Base-by-base conservation (phyloP, 1,284 basidiomycete genomes). In the Cerioporus squamosus region DNA sequence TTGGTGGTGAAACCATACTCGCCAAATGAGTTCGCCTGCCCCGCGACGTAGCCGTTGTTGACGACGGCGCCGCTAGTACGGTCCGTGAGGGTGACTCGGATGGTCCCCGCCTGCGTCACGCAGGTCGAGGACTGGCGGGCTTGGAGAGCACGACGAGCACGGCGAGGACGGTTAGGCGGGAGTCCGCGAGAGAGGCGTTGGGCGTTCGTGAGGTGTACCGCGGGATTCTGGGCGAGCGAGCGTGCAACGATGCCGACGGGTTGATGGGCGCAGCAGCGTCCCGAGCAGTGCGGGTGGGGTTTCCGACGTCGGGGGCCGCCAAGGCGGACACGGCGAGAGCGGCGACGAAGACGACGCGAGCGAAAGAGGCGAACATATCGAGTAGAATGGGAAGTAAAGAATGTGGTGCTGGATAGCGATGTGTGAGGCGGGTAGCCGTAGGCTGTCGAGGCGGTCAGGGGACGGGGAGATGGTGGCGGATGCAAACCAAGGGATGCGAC, bases 331-430 rank as follows among this genome's bases (percentile, higher is more conserved):
- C 67, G 20, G 68, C 57, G 48, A 65, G 54, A 44, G 74, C 56
- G 9, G 66, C 69, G 23, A 61, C 26, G 22, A 66, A 55, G 38
- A 73, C 45, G 38, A 69, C 57, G 36, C 58, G 72, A 22, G 73
- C 68, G 38, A 82, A 55, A 22, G 73, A 82, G n/a, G 78, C 73
- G 40, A 80, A 78, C 59, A 82, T 81, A 1, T 79, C 78, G 14
- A 80, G 68, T 81, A 36, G 82, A 64, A 0, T 77, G 51, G 18
- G 40, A 36, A 15, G 31, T 51, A 61, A 57, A 5, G 59, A 61
- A 22, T 26, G 59, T 61, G 54, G 54, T 42, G 48, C 38, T 50
- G 17, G 48, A 2, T 18, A 18, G 47, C 47, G 40, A 36, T 36
- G 33, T 36, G 33, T 14, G 33, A 6, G 33, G 33, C 33, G 33